These are phyloP conservation scores for Ensete ventricosum DNA, from an alignment of 176 grass and related monocot species.

Conservation along the genomic window DNA sequence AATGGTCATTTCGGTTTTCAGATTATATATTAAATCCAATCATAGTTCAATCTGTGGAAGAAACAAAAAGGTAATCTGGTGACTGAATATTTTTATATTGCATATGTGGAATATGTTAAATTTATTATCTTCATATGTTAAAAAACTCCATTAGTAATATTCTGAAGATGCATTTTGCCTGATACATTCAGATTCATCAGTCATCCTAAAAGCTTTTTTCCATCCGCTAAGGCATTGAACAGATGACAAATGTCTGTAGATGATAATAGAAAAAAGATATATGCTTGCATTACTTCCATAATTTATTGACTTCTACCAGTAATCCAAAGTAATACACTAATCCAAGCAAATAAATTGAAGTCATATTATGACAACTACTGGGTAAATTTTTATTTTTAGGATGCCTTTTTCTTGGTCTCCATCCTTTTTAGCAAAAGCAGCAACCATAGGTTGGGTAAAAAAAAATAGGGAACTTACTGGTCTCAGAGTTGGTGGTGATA, in stretches of 20 bases:
- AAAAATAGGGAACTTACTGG: constrained; percentile 53
- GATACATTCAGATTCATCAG: too few relatives aligned
- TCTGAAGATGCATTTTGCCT: too few relatives aligned
- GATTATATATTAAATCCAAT: neutral
- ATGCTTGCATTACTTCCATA: too few relatives aligned
- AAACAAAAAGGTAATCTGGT: too few relatives aligned
- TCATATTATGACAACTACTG: neutral
- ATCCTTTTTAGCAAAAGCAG: neutral
- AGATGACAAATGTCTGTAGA: too few relatives aligned
- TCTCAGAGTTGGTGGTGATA: constrained; percentile 63
- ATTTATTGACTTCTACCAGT: neutral
- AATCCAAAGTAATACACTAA: neutral
- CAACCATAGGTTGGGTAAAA: neutral
- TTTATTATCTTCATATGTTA: too few relatives aligned
- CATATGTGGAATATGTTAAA: too few relatives aligned
- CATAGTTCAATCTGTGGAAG: neutral
- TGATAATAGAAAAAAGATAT: too few relatives aligned
- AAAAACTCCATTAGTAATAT: too few relatives aligned
- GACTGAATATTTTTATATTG: too few relatives aligned
- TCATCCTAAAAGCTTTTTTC: too few relatives aligned
- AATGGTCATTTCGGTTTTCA: neutral
- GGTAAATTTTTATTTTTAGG: neutral
- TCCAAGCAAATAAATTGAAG: neutral
- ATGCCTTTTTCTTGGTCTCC: neutral
- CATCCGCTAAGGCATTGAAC: too few relatives aligned